A percentile compares a stretch with the other conserved stretches of the same genome.
phyloP scores from a whole-genome alignment of 805 yeast species.

The Candida awuae region DNA sequence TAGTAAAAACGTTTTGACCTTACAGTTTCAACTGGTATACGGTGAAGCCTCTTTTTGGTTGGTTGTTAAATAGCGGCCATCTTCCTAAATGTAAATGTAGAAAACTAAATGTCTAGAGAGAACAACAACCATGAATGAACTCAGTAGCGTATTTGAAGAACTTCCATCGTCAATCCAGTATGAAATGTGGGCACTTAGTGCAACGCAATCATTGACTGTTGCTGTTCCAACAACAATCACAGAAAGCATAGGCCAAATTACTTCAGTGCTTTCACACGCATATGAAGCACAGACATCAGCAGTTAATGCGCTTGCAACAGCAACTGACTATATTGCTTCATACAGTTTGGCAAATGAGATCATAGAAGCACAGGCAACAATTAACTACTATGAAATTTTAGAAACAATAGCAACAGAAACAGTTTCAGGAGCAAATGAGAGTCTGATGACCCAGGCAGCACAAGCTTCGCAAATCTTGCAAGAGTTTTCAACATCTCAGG shows the following conservation, averaged over 20 bases:
- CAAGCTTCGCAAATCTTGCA: constrained; percentile 17
- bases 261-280: background rate
- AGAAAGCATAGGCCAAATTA: background rate
- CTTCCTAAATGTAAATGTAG: too few relatives aligned
- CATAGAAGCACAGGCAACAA: constrained; percentile 13
- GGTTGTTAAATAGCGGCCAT: too few relatives aligned
- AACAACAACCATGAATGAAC: too few relatives aligned
- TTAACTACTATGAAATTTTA: constrained; percentile 17
- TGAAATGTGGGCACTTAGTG: too few relatives aligned
- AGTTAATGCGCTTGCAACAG: background rate
- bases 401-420: constrained; percentile 21
- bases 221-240: background rate
- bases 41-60: too few relatives aligned
- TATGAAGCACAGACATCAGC: background rate
- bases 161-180: too few relatives aligned
- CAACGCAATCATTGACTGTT: too few relatives aligned
- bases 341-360: constrained; percentile 3
- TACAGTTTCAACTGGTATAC: too few relatives aligned
- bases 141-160: too few relatives aligned
- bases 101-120: too few relatives aligned
- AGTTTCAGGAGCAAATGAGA: constrained; percentile 4
- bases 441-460: constrained; percentile 15
- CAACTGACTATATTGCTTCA: background rate
- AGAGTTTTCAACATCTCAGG: constrained; percentile 4
- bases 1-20: too few relatives aligned